Evolutionary conservation across 2,329 filamentous ascomycete species (phyloP), one percentile per base, ranked within the genome.

Genomic region (Penicillium hesseltinei): DNA sequence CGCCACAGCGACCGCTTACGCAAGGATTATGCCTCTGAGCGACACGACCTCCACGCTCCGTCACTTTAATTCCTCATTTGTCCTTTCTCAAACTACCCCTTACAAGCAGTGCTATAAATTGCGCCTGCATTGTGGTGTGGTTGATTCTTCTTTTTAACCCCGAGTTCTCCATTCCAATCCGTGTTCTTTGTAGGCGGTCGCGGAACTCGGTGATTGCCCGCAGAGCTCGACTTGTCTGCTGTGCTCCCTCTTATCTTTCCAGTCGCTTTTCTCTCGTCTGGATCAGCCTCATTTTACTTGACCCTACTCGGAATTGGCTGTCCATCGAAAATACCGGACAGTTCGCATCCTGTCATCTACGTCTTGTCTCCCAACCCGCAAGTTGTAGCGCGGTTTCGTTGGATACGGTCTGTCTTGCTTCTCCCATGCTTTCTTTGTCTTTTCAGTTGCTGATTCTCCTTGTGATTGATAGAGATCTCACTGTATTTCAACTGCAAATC

Each of bases 141-240:
- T 50, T 46, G 13, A 4, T 35, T 17, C 15, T 39, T 8, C 13
- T 42, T 29, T 36, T 17, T 13, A 27, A 15, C 9, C 36, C 38
- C 31, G 31, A 49, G 45, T 19, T 55, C 51, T 38, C 21, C 23
- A 46, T 47, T 53, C 8, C 23, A 15, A 25, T 23, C 38, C 23
- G 56, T 45, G 33, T 36, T 43, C 50, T 52, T 54, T 35, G 52
- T 51, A 51, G 19, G 51, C 47, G 48, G 48, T 53, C 47, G 48
- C 56, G 55, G 44, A 52, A 49, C 48, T 57, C 51, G 51, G 51
- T 58, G 58, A 57, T 51, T 59, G 54, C 59, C 61, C 60, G 59
- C 53, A 54, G 45, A 58, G 45, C 50, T 58, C 31, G 21, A 48
- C 11, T 56, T 56, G 40, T 54, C 48, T 46, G 42, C 56, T 54